Evolutionary conservation across 768 basidiomycete genomes (phyloP), one percentile per base, ranked within the genome.

Genomic region (Leucocoprinus sp.): DNA sequence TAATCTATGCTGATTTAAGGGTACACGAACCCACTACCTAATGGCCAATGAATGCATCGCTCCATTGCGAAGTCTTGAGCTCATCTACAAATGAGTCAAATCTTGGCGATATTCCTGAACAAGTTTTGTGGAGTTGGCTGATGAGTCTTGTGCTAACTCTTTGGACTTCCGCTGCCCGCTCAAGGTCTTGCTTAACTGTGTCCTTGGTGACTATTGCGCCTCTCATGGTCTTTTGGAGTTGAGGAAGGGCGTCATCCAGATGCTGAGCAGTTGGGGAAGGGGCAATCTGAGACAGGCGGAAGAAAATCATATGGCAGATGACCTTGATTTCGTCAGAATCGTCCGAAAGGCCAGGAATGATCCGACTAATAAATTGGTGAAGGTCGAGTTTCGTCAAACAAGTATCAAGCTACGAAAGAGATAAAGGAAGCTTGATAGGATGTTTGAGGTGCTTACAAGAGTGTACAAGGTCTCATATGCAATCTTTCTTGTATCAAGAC

Each of bases 401-500:
- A 2, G 92, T 97, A 55, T 95, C 91, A 48, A 96, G 77, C 90
- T 93, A 18, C 34, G 40, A 44, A 26, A 29, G 36, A 37, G 39
- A 43, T n/a, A 23, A 23, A 18, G 21, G 39, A 12, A 50, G 31
- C 2, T 6, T 9, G 8, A 8, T 2, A 40, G 17, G 22, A 47
- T 15, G 12, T 12, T 23, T 9, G 1, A 28, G 26, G 19, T n/a
- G 63, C 84, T 54, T 55, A 93, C 91, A 54, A 98, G 64, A 15
- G 93, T 96, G 60, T 96, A 93, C 71, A 97, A 89, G 1, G 93
- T 92, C 64, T 99, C 96, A 63, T 89, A 98, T 2, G 96, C 95
- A 0, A 90, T 93, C 72, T 97, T 98, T 48, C 96, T 81, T 17
- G 93, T 83, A 52, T 98, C 95, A 31, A 98, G 72, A 38, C 96